A percentile compares a stretch with the other conserved stretches of the same genome.
phyloP scores from a whole-genome alignment of 1,284 basidiomycete species.

The Jaminaea rosea region DNA sequence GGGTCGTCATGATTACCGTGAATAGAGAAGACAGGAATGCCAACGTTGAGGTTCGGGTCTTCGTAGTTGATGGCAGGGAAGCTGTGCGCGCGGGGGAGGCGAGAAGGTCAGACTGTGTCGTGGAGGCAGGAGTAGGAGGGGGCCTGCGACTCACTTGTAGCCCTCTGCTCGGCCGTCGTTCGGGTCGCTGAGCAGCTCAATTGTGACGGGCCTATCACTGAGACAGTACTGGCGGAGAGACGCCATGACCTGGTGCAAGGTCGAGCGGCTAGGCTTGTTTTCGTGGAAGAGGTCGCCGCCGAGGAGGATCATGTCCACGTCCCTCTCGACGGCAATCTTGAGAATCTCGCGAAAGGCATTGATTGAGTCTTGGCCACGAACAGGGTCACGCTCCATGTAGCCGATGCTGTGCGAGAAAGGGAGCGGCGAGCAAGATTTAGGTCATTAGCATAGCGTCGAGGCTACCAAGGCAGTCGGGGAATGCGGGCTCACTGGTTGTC shows the following conservation, averaged over 20 bases:
- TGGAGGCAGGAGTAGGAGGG: background rate
- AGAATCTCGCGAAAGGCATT: slow-evolving; percentile 91
- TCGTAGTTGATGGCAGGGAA: slow-evolving; percentile 97
- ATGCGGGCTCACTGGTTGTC: slow-evolving; percentile 25
- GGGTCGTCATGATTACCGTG: slow-evolving; percentile 99
- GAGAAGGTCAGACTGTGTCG: background rate
- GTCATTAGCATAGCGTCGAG: too few species aligned
- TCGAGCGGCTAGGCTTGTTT: slow-evolving; percentile 83
- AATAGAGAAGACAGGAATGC: slow-evolving; percentile 93
- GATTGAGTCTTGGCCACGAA: slow-evolving; percentile 88
- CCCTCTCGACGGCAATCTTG: slow-evolving; percentile 74
- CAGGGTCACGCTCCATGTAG: slow-evolving; percentile 85
- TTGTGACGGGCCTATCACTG: slow-evolving; percentile 72
- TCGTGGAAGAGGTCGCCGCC: slow-evolving; percentile 97
- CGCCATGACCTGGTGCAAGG: slow-evolving; percentile 64
- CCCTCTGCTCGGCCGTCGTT: slow-evolving; percentile 66
- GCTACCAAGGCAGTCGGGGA: background rate
- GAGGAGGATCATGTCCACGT: slow-evolving; percentile 60
- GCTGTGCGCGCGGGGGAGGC: slow-evolving; percentile 50
- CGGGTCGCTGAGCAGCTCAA: slow-evolving; percentile 86
- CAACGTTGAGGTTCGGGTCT: slow-evolving; percentile 88
- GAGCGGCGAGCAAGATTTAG: too few species aligned
- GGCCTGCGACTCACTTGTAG: slow-evolving; percentile 59
- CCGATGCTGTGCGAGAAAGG: slow-evolving; percentile 66
- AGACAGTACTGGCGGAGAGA: slow-evolving; percentile 82